These are phyloP conservation scores for Pseudopediastrum boryanum DNA, from an alignment of 139 green algal species.

Conservation along the genomic window DNA sequence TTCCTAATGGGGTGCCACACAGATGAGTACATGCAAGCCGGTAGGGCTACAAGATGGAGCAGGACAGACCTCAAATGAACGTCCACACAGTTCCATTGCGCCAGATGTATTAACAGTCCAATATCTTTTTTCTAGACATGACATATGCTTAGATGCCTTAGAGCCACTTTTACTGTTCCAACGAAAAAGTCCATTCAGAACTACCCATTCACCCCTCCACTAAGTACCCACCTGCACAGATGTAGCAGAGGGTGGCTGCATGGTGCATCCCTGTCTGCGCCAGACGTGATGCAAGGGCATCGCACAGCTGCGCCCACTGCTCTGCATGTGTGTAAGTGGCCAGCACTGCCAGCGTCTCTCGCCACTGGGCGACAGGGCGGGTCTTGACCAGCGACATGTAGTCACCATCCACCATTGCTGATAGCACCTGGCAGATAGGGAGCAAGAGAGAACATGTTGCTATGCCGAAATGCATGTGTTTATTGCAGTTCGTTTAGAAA, in stretches of 20 bases:
- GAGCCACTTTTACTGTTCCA: no score
- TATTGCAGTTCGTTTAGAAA: no score
- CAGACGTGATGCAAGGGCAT: constrained; percentile 75
- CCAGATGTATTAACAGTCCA: no score
- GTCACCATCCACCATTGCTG: constrained; percentile 70
- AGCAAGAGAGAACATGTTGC: no score
- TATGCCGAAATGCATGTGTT: no score
- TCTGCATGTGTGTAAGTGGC: constrained; percentile 80
- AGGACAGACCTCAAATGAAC: no score
- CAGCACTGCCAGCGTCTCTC: constrained; percentile 94
- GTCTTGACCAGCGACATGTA: constrained; percentile 79
- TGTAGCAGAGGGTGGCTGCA: constrained; percentile 90
- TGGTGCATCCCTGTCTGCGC: constrained; percentile 72
- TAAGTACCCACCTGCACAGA: constrained; percentile 63
- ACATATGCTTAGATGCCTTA: no score
- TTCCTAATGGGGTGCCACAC: no score
- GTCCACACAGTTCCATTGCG: no score
- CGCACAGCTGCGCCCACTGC: constrained; percentile 68
- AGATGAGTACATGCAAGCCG: no score
- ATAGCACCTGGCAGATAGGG: constrained; percentile 49
- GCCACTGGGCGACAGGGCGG: constrained; percentile 83
- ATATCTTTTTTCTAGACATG: no score
- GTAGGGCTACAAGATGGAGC: no score
- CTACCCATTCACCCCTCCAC: neutral
- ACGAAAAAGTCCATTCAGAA: neutral